Percentiles rank a stretch among this genome's conserved stretches.
These are phyloP conservation scores for Saturnispora galanensis DNA, from an alignment of 805 yeast genomes.

Conservation along the genomic window DNA sequence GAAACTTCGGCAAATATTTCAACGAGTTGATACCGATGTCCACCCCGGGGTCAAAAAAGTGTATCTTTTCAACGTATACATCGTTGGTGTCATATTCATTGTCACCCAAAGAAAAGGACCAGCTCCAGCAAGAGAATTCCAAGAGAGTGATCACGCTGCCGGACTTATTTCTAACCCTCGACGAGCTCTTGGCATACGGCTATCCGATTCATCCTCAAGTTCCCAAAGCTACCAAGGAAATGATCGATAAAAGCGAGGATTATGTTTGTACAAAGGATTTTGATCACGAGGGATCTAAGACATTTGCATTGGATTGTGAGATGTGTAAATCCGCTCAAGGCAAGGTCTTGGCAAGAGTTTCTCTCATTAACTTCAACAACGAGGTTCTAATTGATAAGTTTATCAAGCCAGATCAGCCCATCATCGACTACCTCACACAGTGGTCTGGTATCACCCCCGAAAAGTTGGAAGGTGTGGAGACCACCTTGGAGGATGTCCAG, in stretches of 20 bases:
- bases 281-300: slow-evolving; percentile 49
- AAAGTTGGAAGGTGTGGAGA: slow-evolving; percentile 48
- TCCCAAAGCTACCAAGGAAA: slow-evolving; percentile 16
- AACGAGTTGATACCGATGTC: slow-evolving; percentile 36
- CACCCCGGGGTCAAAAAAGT: slow-evolving; percentile 58
- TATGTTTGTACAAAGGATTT: slow-evolving; percentile 49
- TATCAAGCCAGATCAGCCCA: slow-evolving; percentile 69
- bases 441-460: slow-evolving; percentile 85
- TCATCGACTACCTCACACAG: slow-evolving; percentile 70
- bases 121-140: slow-evolving; percentile 26
- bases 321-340: slow-evolving; percentile 66
- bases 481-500: slow-evolving; percentile 62
- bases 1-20: slow-evolving; percentile 33
- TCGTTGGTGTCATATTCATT: slow-evolving; percentile 50
- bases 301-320: slow-evolving; percentile 87
- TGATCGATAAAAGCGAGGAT: slow-evolving; percentile 14
- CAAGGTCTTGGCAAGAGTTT: slow-evolving; percentile 64
- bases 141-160: slow-evolving; percentile 33
- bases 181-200: slow-evolving; percentile 37
- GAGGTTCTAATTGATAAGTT: slow-evolving; percentile 57
- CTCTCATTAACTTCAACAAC: slow-evolving; percentile 56
- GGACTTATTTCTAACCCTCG: slow-evolving; percentile 43
- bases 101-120: slow-evolving; percentile 44
- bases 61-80: slow-evolving; percentile 42
- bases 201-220: slow-evolving; percentile 47